phyloP scores from a whole-genome alignment of 768 basidiomycete genomes.

The Termitomyces sp. region DNA sequence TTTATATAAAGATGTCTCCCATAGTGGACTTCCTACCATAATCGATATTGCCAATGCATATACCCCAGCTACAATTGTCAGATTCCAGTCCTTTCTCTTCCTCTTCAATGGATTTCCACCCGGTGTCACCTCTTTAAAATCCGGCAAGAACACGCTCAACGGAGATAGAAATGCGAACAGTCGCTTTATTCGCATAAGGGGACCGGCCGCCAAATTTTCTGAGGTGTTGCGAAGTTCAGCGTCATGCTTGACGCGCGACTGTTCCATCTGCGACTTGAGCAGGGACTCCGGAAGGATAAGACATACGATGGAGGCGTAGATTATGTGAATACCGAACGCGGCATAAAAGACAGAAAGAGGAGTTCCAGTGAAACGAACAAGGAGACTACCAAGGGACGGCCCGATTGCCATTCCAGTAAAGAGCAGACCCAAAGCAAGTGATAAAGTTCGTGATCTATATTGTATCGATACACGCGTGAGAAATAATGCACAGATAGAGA shows the following conservation, averaged over 20 bases:
- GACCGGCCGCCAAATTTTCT: conserved; percentile 16
- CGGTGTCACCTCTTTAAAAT: conserved; percentile 19
- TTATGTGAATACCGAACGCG: conserved; percentile 45
- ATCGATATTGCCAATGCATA: conserved; percentile 49
- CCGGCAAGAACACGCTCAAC: conserved; percentile 62
- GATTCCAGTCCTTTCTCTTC: conserved; percentile 58
- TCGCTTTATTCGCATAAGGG: conserved; percentile 40
- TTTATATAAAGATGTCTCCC: neutral
- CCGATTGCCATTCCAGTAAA: conserved; percentile 79
- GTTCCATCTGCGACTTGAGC: conserved; percentile 46
- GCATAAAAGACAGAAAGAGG: conserved; percentile 73
- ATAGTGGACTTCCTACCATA: conserved; percentile 34
- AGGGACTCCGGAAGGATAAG: conserved; percentile 80
- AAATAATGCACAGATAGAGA: neutral
- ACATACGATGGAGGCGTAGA: conserved; percentile 50
- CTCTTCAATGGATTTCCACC: conserved; percentile 38
- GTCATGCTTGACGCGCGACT: conserved; percentile 34
- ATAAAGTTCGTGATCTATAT: conserved; percentile 61
- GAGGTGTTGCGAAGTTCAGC: conserved; percentile 27
- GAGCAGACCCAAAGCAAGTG: conserved; percentile 61
- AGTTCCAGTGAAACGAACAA: conserved; percentile 56
- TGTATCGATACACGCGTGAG: neutral
- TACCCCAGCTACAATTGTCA: conserved; percentile 53
- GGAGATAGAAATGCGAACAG: conserved; percentile 69
- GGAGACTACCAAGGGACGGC: conserved; percentile 66